Base-by-base conservation (phyloP, 148 eudicot genomes). In the Mesembryanthemum crystallinum region DNA sequence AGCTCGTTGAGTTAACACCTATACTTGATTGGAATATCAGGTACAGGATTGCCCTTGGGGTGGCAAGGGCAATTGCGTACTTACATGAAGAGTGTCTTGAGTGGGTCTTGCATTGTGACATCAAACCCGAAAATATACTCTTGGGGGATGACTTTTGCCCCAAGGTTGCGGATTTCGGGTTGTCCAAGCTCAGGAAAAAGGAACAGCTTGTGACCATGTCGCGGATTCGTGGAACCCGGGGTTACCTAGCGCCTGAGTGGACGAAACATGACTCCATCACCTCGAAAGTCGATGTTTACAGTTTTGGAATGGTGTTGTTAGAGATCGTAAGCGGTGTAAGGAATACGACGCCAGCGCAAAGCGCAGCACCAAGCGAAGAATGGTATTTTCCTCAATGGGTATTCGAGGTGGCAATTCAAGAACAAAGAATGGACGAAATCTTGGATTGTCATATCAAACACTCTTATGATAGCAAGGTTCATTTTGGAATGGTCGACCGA, bases 191-290 rank as follows among this genome's bases (percentile, higher is more conserved):
- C 25, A 85, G 84, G 81, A 91, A 89, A 79, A 93, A 89, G 67
- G 96, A 93, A 72, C 88, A 89, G 39, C 78, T 85, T 51, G 89
- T 88, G 21, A 88, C 81, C 55, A 82, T 83, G 86, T 89, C 94
- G 0, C 55, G 83, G 29, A 81, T 91, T 9, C 88, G 92, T 5
- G 96, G 98, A 14, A 93, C 98, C 0, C 87, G 89, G 0, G 98
- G 98, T 15, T 93, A 93, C 83, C 76, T 93, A 82, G 98, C 96
- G 0, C 98, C 98, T 1, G 96, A 93, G 80, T 93, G 98, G 96
- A 72, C 80, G 0, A 88, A 86, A 18, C 76, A 63, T 8, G 90
- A 86, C 15, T 79, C 87, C 0, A 87, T 93, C 62, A 89, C 98
- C 0, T 84, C 98, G 1, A 93, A 93, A 64, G 93, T 92, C 0